Conservation (phyloP, 2,329 filamentous ascomycete species). For the Neofusicoccum sp. region DNA sequence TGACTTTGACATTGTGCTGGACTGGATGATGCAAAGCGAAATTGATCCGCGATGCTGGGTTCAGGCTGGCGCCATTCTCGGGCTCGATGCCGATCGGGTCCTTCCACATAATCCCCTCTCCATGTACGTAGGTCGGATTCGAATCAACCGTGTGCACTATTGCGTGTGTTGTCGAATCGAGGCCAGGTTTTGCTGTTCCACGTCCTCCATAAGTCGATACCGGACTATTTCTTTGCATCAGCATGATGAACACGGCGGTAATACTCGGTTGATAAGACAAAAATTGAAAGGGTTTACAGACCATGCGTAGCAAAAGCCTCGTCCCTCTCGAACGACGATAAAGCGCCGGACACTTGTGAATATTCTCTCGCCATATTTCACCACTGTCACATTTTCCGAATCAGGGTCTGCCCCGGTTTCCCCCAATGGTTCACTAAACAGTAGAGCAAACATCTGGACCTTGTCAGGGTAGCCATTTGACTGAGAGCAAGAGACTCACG, state of each 20-base stretch:
- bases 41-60: slow-evolving; percentile 40
- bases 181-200: slow-evolving; percentile 37
- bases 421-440: not conserved
- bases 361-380: slow-evolving; percentile 21
- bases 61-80: slow-evolving; percentile 25
- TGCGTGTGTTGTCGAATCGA: slow-evolving; percentile 38
- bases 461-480: not conserved
- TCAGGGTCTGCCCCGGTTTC: not conserved
- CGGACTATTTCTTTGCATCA: slow-evolving; percentile 27
- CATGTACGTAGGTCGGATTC: not conserved
- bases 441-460: not conserved
- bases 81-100: slow-evolving; percentile 31
- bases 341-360: slow-evolving; percentile 30
- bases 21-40: slow-evolving; percentile 44
- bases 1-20: slow-evolving; percentile 45
- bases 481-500: not conserved
- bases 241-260: too few relatives aligned
- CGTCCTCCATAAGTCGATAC: slow-evolving; percentile 41
- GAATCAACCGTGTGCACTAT: slow-evolving; percentile 31
- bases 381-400: not conserved
- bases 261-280: not conserved
- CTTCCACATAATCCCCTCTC: slow-evolving; percentile 38
- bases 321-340: slow-evolving; percentile 22
- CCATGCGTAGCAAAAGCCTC: slow-evolving; percentile 28
- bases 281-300: slow-evolving; percentile 5